Conservation (phyloP, 371 early-diverging fungal genomes). For the Mucor sp. region DNA sequence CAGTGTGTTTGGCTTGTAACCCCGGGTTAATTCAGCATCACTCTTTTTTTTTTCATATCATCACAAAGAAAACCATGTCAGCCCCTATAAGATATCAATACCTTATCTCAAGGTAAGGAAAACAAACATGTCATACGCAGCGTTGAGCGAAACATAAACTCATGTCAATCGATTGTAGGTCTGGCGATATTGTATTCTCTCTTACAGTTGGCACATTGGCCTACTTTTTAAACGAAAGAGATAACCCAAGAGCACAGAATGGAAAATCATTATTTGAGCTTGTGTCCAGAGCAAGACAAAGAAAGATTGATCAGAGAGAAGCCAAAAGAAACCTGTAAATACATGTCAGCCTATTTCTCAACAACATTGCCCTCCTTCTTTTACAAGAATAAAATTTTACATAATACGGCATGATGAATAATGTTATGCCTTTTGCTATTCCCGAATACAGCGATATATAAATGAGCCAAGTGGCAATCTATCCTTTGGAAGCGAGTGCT, state of each 20-base stretch:
- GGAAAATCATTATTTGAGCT: constrained; percentile 48
- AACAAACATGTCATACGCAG: neutral
- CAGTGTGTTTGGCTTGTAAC: neutral
- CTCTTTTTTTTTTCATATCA: neutral
- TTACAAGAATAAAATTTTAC: neutral
- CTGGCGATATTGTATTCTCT: constrained; percentile 50
- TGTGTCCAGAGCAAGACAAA: constrained; percentile 31
- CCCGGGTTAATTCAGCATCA: neutral
- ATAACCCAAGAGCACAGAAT: constrained; percentile 50
- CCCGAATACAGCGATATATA: constrained; percentile 1
- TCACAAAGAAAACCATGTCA: constrained; percentile 21
- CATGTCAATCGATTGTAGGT: constrained; percentile 21
- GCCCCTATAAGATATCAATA: constrained; percentile 44
- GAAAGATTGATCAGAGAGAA: constrained; percentile 39
- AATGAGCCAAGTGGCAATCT: neutral
- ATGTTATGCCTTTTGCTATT: constrained; percentile 5
- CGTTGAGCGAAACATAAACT: no score
- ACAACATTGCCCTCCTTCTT: neutral
- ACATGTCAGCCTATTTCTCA: neutral
- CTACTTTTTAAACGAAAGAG: constrained; percentile 53
- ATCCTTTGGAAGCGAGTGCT: neutral
- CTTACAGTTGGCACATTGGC: constrained; percentile 53
- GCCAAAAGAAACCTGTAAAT: constrained; percentile 9
- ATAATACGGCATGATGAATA: constrained; percentile 2
- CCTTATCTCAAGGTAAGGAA: constrained; percentile 43